phyloP scores from a whole-genome alignment of 2,329 filamentous ascomycete species.

The Aspergillus fructus region DNA sequence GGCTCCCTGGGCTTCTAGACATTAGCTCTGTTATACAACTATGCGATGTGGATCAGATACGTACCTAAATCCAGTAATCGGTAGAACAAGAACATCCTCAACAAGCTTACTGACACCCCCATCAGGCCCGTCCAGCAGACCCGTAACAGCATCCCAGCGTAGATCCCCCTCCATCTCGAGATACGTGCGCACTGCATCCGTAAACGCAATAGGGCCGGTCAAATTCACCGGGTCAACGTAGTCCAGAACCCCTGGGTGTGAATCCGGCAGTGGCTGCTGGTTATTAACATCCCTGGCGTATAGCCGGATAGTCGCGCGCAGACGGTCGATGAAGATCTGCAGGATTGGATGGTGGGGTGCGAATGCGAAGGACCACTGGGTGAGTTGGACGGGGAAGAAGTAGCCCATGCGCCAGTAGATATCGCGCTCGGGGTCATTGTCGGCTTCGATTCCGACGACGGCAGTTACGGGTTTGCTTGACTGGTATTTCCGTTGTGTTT shows the following conservation, averaged over 20 bases:
- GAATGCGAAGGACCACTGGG: conserved; percentile 33
- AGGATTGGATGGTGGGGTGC: conserved; percentile 29
- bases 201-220: conserved; percentile 34
- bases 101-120: conserved; percentile 30
- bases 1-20: conserved; percentile 25
- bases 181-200: conserved; percentile 24
- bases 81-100: conserved; percentile 33
- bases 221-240: conserved; percentile 28
- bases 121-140: conserved; percentile 28
- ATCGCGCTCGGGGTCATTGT: conserved; percentile 25
- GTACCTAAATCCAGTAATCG: conserved; percentile 37
- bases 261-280: conserved; percentile 2
- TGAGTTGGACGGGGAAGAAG: conserved; percentile 32
- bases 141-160: conserved; percentile 33
- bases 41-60: not conserved
- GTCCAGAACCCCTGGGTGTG: conserved; percentile 18
- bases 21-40: not conserved
- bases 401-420: conserved; percentile 38
- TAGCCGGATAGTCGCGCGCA: conserved; percentile 13
- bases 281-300: not conserved
- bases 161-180: conserved; percentile 23
- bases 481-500: conserved; percentile 21
- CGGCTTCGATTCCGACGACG: conserved; percentile 34
- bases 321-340: conserved; percentile 25
- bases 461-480: conserved; percentile 21